Evolutionary conservation across 2,329 filamentous ascomycete species (phyloP), one percentile per base, ranked within the genome.

Genomic region (Colletotrichum sp.): DNA sequence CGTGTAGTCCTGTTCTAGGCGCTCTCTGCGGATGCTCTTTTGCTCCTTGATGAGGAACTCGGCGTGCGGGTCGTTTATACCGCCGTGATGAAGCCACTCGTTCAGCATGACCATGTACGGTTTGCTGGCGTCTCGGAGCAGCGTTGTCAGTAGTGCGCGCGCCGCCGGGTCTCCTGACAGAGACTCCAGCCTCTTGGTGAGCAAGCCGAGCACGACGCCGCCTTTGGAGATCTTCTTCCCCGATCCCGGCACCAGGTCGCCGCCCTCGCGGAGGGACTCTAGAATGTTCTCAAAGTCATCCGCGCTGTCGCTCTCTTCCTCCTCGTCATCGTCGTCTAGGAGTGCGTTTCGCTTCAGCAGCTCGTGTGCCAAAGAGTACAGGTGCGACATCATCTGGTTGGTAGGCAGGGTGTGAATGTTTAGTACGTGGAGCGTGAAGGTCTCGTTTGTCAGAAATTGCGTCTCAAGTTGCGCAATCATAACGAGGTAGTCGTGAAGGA

Each of bases 101-200:
- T 99, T 99, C 76, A 99, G 87, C 97, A 99, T 99, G 57, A 91
- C 91, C 96, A 98, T 98, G 83, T 99, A 99, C 0, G 97, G 97
- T 71, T 94, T 92, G 81, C 96, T 98, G 2, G 96, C 94, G 84
- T 98, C 96, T 72, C 95, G 91, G 57, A 99, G 85, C 32, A 99
- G 86, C 5, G 93, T 94, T 13, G 95, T 97, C 13, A 99, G 89
- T 25, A 99, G 86, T 28, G 93, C 91, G 77, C 95, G 92, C 25
- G 97, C 96, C 1, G 95, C 94, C 6, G 97, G 97, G 82, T 99
- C 97, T 61, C 97, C 97, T 2, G 96, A 97, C 92, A 98, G 96
- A 16, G 94, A 93, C 79, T 97, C 94, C 11, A 98, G 87, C 67
- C 96, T 91, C 81, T 93, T 94, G 3, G 96, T 98, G 72, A 99